Base-by-base conservation (phyloP, 2,329 filamentous ascomycete species). In the Botrytis paeoniae region DNA sequence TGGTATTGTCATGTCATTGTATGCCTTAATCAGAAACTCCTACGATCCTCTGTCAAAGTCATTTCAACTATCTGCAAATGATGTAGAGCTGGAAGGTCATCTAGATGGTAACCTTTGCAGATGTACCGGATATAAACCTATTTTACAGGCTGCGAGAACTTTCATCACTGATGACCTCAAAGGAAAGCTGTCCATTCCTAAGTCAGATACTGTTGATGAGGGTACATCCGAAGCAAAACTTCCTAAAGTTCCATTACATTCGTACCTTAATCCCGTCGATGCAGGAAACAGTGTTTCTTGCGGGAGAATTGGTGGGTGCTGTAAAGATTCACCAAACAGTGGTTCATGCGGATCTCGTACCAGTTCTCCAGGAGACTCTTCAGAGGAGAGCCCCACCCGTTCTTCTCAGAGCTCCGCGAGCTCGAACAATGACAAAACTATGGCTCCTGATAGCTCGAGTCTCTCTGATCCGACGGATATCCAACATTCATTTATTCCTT, bases 1-100 rank as follows among this genome's bases (percentile, higher is more conserved):
- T 14, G 95, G 95, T 4, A 98, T 98, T 79, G 94, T 98, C 75
- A 98, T 98, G 92, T 97, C 94, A 81, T 83, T 98, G 74, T 98
- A 98, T 82, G 95, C 95, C 2, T 86, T 98, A 63, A 86, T 98
- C 45, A 89, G 95, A 73, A 98, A 98, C 80, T 92, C 94, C 75
- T 86, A 90, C 22, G 85, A 87, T 29, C 94, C 95, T 45, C 43
- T 73, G 20, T 75, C 77, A 14, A 76, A 76, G 61, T 72, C 69
- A 39, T 79, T 78, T 35, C 66, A 74, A 22, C 70, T 79, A 0
- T 91, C 89, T 5, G 89, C 94, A 78, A 89, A 92, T 77, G 93
- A 97, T 45, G 87, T 98, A 57, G 95, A 98, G 82, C 74, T 78
- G 18, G 77, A 95, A 97, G 84, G 95, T 93, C 0, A 79, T 73